Conservation (phyloP, 345 rosid genomes). For the Noccaea bulbosa region DNA sequence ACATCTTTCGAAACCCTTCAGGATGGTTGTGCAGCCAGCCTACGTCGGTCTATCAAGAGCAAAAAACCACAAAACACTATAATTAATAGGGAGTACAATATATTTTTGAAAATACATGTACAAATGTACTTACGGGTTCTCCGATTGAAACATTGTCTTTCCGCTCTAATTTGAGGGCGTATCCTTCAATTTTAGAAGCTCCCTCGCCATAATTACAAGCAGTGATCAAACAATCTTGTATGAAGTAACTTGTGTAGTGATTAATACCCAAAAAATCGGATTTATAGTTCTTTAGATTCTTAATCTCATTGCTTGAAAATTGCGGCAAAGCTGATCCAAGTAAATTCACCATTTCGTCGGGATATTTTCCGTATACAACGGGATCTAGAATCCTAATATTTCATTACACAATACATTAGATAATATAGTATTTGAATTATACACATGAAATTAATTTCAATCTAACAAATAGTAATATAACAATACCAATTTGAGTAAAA, state of each 20-base stretch:
- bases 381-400: slow-evolving; percentile 69
- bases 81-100: not conserved
- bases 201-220: slow-evolving; percentile 60
- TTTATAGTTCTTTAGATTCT: slow-evolving; percentile 45
- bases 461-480: not conserved
- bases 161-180: slow-evolving; percentile 38
- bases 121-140: slow-evolving; percentile 49
- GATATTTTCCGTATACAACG: slow-evolving; percentile 60
- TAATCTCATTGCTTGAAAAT: slow-evolving; percentile 53
- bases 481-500: slow-evolving; percentile 72
- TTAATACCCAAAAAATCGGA: slow-evolving; percentile 72
- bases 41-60: slow-evolving; percentile 52
- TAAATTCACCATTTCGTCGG: slow-evolving; percentile 57
- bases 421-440: not conserved
- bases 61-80: not conserved
- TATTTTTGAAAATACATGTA: not conserved
- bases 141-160: slow-evolving; percentile 60
- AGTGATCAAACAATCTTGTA: slow-evolving; percentile 58
- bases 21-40: slow-evolving; percentile 60
- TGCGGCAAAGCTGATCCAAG: slow-evolving; percentile 57
- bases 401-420: not conserved
- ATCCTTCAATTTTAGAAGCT: slow-evolving; percentile 55
- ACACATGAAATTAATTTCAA: not conserved
- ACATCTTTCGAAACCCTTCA: slow-evolving; percentile 50
- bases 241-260: slow-evolving; percentile 65